These are phyloP conservation scores for Prosopis cineraria DNA, from an alignment of 306 rosid genomes.

Conservation along the genomic window DNA sequence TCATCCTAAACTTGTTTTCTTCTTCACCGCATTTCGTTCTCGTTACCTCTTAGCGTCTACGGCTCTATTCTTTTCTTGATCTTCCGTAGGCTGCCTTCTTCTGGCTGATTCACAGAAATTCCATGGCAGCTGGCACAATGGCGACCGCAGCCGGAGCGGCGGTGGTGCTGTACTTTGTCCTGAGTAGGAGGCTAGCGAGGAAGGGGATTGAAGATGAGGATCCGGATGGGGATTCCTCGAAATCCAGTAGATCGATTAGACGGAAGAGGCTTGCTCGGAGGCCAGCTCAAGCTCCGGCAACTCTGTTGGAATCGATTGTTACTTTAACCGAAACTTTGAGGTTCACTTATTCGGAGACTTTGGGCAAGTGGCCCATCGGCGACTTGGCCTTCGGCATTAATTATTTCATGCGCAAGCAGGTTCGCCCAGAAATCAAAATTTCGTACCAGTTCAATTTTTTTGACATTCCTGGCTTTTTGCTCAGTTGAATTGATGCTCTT, in stretches of 20 bases:
- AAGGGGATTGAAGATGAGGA: constrained; percentile 50
- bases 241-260: constrained; percentile 64
- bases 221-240: constrained; percentile 53
- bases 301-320: constrained; percentile 73
- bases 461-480: neutral
- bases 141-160: constrained; percentile 96
- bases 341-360: constrained; percentile 85
- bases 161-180: constrained; percentile 62
- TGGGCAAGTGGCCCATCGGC: constrained; percentile 98
- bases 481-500: neutral
- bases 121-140: constrained; percentile 93
- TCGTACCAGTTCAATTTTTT: neutral
- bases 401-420: constrained; percentile 94
- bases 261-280: constrained; percentile 70
- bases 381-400: constrained; percentile 98
- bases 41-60: neutral
- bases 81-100: neutral
- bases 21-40: neutral
- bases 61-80: neutral
- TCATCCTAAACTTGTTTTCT: neutral
- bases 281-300: constrained; percentile 97
- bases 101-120: neutral
- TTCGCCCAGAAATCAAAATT: constrained; percentile 6
- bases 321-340: constrained; percentile 87
- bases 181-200: constrained; percentile 53